phyloP scores from a whole-genome alignment of 495 filamentous ascomycete species.

The Pyronema domesticum region DNA sequence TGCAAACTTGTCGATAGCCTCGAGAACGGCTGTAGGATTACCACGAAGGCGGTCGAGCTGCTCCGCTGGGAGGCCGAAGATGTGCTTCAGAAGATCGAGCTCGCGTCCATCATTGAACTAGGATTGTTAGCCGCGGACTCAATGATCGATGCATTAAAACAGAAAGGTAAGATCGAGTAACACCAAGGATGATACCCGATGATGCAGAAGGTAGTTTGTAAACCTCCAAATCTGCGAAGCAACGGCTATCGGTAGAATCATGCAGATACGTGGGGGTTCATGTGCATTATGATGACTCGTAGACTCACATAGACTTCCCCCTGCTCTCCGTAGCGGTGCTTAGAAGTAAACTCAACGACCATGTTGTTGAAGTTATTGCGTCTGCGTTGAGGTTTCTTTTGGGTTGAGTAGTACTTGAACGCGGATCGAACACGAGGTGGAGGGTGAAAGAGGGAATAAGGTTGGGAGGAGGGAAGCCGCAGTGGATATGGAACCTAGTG shows the following conservation, averaged over 20 bases:
- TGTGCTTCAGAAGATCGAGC: slow-evolving; percentile 48
- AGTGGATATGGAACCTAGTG: too few relatives aligned
- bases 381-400: too few relatives aligned
- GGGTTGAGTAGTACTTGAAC: too few relatives aligned
- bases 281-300: too few relatives aligned
- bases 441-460: too few relatives aligned
- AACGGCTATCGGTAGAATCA: not conserved
- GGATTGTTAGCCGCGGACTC: not conserved
- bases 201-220: too few relatives aligned
- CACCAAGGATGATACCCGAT: too few relatives aligned
- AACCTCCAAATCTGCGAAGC: too few relatives aligned
- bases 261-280: too few relatives aligned
- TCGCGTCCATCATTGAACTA: slow-evolving; percentile 57
- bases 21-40: slow-evolving; percentile 44
- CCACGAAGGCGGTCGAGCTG: slow-evolving; percentile 38
- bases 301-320: slow-evolving; percentile 23
- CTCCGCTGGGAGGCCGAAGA: slow-evolving; percentile 41
- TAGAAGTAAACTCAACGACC: slow-evolving; percentile 9
- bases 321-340: slow-evolving; percentile 25
- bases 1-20: slow-evolving; percentile 55
- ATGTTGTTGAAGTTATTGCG: not conserved
- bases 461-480: too few relatives aligned
- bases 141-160: not conserved
- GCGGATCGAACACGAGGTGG: too few relatives aligned
- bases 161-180: too few relatives aligned